Conservation (phyloP, 2,329 filamentous ascomycete species). For the Davidsoniella australis region DNA sequence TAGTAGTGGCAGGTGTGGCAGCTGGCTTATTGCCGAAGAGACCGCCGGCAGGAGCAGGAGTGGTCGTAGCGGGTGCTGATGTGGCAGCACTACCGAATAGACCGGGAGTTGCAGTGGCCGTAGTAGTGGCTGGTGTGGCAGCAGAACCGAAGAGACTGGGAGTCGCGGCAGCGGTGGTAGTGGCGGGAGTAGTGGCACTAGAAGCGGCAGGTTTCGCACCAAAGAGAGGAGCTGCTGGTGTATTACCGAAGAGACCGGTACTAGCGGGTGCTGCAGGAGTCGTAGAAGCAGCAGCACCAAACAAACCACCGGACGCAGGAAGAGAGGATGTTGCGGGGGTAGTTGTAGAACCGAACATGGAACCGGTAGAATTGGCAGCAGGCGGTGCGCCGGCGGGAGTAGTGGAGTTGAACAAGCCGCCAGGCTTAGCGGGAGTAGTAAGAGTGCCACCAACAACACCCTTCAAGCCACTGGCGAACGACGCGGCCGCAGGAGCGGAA, state of each 20-base stretch:
- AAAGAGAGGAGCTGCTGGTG: constrained; percentile 15
- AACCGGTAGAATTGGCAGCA: constrained; percentile 10
- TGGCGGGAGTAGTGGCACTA: constrained; percentile 16
- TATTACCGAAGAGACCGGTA: constrained; percentile 22
- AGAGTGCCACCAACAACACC: background rate
- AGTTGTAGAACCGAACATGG: constrained; percentile 15
- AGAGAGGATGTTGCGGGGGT: constrained; percentile 14
- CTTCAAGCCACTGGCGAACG: constrained; percentile 13
- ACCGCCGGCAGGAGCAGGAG: constrained; percentile 14
- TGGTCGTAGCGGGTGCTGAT: constrained; percentile 13
- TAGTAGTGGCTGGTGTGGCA: constrained; percentile 15
- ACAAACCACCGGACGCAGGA: constrained; percentile 16
- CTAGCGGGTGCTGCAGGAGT: constrained; percentile 19
- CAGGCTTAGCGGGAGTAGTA: constrained; percentile 11
- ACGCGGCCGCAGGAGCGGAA: constrained; percentile 9
- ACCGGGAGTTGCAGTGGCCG: constrained; percentile 14
- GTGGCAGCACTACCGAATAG: constrained; percentile 16
- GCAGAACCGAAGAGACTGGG: constrained; percentile 14
- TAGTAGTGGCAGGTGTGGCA: constrained; percentile 15
- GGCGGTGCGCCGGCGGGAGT: constrained; percentile 11
- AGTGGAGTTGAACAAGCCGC: constrained; percentile 17
- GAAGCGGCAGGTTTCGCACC: constrained; percentile 13
- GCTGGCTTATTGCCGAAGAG: constrained; percentile 27
- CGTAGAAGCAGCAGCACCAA: constrained; percentile 14
- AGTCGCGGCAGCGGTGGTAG: constrained; percentile 14